Evolutionary conservation across 2,329 filamentous ascomycete genomes (phyloP).

Genomic region (Neofusicoccum sp.): DNA sequence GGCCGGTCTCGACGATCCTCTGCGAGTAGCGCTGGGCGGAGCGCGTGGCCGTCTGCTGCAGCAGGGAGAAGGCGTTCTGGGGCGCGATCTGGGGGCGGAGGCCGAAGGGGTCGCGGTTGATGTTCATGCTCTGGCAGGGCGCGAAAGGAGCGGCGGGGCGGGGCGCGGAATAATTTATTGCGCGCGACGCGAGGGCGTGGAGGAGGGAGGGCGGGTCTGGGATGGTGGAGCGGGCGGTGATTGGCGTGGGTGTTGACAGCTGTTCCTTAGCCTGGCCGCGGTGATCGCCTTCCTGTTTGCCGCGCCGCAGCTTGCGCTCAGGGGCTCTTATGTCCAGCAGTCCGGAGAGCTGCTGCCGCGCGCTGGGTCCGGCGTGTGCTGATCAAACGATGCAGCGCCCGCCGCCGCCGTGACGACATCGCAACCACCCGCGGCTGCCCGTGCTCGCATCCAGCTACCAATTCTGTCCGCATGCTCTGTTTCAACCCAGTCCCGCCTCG

Average conservation of each 20-base stretch:
- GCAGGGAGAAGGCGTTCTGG: conserved; percentile 32
- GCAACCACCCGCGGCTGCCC: not conserved
- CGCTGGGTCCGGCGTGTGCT: not conserved
- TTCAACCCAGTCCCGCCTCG: no score
- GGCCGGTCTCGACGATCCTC: conserved; percentile 32
- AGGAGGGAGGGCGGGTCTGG: not conserved
- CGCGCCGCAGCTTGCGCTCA: conserved; percentile 5
- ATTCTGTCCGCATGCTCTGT: no score
- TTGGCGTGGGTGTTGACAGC: conserved; percentile 19
- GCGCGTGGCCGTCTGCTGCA: conserved; percentile 36
- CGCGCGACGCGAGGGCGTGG: not conserved
- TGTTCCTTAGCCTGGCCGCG: not conserved
- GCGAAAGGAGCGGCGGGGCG: conserved; percentile 17
- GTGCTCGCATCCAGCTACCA: not conserved
- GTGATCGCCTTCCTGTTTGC: conserved; percentile 17
- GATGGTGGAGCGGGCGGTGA: conserved; percentile 1
- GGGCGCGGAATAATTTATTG: conserved; percentile 1
- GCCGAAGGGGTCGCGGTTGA: conserved; percentile 50
- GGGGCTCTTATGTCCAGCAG: not conserved
- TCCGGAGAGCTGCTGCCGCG: not conserved
- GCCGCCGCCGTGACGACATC: conserved; percentile 3
- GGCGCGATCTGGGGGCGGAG: conserved; percentile 39
- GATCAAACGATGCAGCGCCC: conserved; percentile 1
- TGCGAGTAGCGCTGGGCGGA: conserved; percentile 28
- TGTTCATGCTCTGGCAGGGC: conserved; percentile 15